These are phyloP conservation scores for Candida smagusa DNA, from an alignment of 1,139 yeast species.

Conservation along the genomic window DNA sequence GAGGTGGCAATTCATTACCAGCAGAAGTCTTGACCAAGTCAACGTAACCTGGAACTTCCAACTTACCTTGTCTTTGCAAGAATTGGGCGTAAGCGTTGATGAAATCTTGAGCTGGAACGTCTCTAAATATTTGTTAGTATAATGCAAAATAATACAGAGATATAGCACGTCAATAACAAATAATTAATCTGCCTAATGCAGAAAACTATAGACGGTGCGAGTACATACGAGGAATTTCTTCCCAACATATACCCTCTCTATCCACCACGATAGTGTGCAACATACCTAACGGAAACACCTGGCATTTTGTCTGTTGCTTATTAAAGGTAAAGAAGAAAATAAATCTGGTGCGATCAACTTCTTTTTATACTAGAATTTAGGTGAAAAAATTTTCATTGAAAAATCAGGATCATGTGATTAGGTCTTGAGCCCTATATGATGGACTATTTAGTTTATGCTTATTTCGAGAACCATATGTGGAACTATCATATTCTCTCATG, in stretches of 20 bases:
- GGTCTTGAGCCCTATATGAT: constrained; percentile 8
- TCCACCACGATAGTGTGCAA: constrained; percentile 36
- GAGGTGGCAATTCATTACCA: constrained; percentile 99
- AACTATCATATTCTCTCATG: too few relatives aligned
- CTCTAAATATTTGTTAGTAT: constrained; percentile 55
- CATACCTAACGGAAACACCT: constrained; percentile 98
- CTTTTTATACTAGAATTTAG: constrained; percentile 4
- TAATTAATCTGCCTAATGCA: not conserved
- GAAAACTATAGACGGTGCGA: constrained; percentile 9
- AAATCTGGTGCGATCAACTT: constrained; percentile 5
- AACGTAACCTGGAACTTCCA: constrained; percentile 99
- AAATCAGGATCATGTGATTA: not conserved
- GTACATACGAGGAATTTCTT: constrained; percentile 3
- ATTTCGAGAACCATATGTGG: too few relatives aligned
- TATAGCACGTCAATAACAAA: not conserved
- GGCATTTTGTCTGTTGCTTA: constrained; percentile 62
- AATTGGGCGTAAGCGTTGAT: constrained; percentile 99
- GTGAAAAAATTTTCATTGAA: constrained; percentile 7
- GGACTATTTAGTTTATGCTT: too few relatives aligned
- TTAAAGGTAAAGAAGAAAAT: constrained; percentile 16
- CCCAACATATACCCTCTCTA: constrained; percentile 16
- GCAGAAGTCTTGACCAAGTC: constrained; percentile 99
- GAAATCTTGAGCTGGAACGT: constrained; percentile 99
- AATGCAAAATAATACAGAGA: not conserved
- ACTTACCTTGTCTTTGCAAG: constrained; percentile 99